These are phyloP conservation scores for Pyricularia pennisetigena DNA, from an alignment of 2,329 filamentous ascomycete species.

Conservation along the genomic window DNA sequence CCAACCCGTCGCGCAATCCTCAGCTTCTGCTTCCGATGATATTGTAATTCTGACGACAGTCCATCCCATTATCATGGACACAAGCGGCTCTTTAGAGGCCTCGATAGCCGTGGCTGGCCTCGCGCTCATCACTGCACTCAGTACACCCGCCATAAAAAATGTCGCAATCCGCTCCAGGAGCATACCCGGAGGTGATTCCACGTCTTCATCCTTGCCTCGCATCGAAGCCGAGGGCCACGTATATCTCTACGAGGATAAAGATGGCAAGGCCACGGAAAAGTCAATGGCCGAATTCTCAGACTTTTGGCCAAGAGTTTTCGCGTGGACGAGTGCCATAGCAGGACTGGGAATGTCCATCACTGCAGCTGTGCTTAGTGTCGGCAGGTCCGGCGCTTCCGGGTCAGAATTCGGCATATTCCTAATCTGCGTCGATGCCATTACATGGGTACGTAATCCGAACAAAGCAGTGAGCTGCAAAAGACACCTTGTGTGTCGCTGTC, in stretches of 20 bases:
- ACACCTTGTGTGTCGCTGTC: background rate
- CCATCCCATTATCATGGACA: background rate
- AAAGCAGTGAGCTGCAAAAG: background rate
- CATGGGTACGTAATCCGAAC: conserved; percentile 12
- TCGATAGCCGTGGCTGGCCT: conserved; percentile 7
- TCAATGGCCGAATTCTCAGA: conserved; percentile 21
- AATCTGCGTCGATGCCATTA: conserved; percentile 13
- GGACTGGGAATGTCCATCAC: conserved; percentile 17
- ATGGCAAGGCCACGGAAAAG: conserved; percentile 21
- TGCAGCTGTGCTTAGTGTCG: conserved; percentile 11
- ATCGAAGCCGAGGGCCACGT: background rate
- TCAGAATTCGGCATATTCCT: conserved; percentile 3
- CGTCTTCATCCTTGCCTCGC: conserved; percentile 8
- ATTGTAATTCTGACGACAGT: background rate
- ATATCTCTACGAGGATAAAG: conserved; percentile 18
- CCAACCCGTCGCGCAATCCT: background rate
- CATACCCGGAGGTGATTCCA: conserved; percentile 11
- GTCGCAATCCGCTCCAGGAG: conserved; percentile 6
- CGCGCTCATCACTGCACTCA: conserved; percentile 9
- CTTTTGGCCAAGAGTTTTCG: conserved; percentile 14
- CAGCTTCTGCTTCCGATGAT: background rate
- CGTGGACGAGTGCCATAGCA: conserved; percentile 14
- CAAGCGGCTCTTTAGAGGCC: background rate
- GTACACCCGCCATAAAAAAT: conserved; percentile 12
- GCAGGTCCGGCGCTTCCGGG: background rate